Base-by-base conservation (phyloP, 2,329 filamentous ascomycete genomes). In the Ascochyta rabiei region DNA sequence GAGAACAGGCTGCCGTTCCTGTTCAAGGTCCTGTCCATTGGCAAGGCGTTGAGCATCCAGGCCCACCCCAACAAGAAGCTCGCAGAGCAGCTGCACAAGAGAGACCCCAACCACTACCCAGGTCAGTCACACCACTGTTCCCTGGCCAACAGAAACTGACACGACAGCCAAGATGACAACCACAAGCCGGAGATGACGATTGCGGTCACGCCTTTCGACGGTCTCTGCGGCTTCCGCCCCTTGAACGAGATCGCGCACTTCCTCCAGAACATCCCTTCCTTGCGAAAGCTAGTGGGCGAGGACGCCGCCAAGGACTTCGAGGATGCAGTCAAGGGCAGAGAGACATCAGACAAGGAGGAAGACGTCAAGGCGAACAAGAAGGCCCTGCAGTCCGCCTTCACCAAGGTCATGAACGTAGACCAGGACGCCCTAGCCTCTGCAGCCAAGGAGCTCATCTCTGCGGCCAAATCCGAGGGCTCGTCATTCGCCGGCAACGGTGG, bases 171-270 rank as follows among this genome's bases (percentile, higher is more conserved):
- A 64, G 62, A 99, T 81, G 93, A 98, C 80, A 99, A 99, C 80
- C 95, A 99, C 82, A 99, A 99, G 80, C 95, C 95, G 30, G 95
- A 99, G 79, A 99, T 99, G 95, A 93, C 95, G 59, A 96, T 99
- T 75, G 95, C 95, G 59, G 89, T 99, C 68, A 98, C 95, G 1
- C 89, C 91, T 0, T 99, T 99, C 64, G 93, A 98, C 73, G 95
- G 95, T 0, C 84, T 99, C 30, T 99, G 95, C 69, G 95, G 95
- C 30, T 99, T 99, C 81, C 86, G 95, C 9, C 95, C 95, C 0
- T 81, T 97, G 19, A 81, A 79, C 5, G 93, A 99, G 77, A 95
- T 98, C 59, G 82, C 86, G 0, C 90, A 96, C 74, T 98, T 98
- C 75, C 81, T 96, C 28, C 79, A 86, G 43, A 83, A 80, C 6